Conservation (phyloP, 306 rosid species). For the Trifolium subterraneum region DNA sequence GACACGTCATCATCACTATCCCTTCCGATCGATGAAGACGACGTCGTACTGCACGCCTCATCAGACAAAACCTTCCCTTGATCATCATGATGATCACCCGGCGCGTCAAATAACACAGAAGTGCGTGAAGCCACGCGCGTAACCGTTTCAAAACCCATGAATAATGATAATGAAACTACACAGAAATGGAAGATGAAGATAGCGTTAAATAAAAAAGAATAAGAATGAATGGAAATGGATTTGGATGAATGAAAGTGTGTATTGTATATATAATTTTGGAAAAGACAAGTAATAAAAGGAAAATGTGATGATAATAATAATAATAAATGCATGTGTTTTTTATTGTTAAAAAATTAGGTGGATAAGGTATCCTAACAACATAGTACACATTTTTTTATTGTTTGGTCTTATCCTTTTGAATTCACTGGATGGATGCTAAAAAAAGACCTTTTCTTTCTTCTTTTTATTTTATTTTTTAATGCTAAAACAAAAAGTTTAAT, state of each 20-base stretch:
- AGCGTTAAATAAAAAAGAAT: no score
- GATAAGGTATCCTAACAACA: conserved; percentile 44
- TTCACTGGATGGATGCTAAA: background rate
- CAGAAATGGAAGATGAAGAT: background rate
- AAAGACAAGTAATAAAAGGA: background rate
- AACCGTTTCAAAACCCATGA: conserved; percentile 42
- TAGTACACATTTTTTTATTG: conserved; percentile 15
- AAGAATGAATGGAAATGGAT: background rate
- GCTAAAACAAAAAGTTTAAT: no score
- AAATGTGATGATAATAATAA: no score
- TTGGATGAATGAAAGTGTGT: background rate
- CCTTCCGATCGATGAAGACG: conserved; percentile 90
- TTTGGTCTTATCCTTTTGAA: background rate
- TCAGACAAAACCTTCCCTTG: conserved; percentile 19
- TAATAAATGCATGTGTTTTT: background rate
- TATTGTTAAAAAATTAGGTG: background rate
- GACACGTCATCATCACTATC: conserved; percentile 67
- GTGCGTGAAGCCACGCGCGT: conserved; percentile 41
- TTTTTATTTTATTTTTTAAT: no score
- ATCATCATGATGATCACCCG: conserved; percentile 19
- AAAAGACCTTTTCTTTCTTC: background rate
- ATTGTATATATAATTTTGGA: background rate
- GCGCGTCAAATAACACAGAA: conserved; percentile 43
- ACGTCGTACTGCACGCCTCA: conserved; percentile 54
- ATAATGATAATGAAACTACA: background rate